Percentiles rank a stretch among this genome's conserved stretches.
Evolutionary conservation across 148 eudicot genomes (phyloP).

Genomic region (Limonium bicolor): DNA sequence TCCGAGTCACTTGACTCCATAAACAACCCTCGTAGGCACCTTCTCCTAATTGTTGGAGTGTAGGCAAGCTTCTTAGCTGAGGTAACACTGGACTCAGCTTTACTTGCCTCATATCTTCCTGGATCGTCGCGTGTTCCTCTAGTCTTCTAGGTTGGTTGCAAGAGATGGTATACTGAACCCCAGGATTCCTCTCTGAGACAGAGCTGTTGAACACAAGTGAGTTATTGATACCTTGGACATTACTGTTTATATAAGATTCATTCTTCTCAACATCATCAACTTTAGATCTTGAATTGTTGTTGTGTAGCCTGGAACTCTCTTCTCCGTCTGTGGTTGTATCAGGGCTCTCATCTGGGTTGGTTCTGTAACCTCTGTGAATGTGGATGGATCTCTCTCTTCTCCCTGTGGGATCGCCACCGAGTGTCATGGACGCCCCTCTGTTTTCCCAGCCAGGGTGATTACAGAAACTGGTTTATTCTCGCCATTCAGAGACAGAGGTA

Average conservation of each 20-base stretch:
- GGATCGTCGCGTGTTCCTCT: constrained; percentile 5
- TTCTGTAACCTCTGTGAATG: constrained; percentile 53
- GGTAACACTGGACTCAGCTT: constrained; percentile 24
- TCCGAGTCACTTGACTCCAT: constrained; percentile 67
- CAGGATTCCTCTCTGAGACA: constrained; percentile 39
- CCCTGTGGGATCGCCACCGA: constrained; percentile 23
- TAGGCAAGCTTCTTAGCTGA: constrained; percentile 35
- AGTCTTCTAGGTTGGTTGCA: constrained; percentile 14
- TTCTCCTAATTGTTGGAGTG: constrained; percentile 45
- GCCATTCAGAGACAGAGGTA: constrained; percentile 8
- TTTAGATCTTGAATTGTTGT: constrained; percentile 12
- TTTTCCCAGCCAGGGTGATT: constrained; percentile 74
- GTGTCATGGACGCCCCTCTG: constrained; percentile 61
- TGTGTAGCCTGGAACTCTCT: constrained; percentile 14
- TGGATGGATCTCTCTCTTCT: constrained; percentile 26
- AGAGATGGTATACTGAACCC: constrained; percentile 29
- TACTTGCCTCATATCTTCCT: constrained; percentile 12
- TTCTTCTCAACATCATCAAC: constrained; percentile 16
- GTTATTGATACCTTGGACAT: constrained; percentile 64
- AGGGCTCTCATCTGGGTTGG: constrained; percentile 23
- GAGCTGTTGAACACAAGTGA: constrained; percentile 45
- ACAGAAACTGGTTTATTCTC: constrained; percentile 31
- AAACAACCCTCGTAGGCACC: constrained; percentile 57
- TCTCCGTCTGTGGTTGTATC: constrained; percentile 33
- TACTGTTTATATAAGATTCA: constrained; percentile 50